Percentiles rank a stretch among this genome's conserved stretches.
These are phyloP conservation scores for Chlorella sp. DNA, from an alignment of 139 green algal genomes.

Conservation along the genomic window DNA sequence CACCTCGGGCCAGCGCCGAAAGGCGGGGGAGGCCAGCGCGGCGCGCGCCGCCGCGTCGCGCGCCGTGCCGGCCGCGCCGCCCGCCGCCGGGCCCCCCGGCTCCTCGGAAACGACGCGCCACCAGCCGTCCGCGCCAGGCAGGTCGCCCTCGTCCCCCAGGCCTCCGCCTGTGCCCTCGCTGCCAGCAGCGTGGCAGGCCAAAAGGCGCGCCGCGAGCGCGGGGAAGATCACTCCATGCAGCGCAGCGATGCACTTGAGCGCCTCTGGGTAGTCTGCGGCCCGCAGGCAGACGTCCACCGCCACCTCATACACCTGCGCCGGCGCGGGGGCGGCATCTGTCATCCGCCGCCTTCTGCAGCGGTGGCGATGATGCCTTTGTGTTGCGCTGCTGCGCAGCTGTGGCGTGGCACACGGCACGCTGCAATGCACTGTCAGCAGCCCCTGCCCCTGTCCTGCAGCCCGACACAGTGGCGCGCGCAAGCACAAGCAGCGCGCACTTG, in stretches of 20 bases:
- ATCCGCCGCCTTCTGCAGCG: not conserved
- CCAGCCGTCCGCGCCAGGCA: not conserved
- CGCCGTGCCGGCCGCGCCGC: not conserved
- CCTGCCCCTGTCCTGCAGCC: not conserved
- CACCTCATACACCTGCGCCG: conserved; percentile 26
- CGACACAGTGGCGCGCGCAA: not conserved
- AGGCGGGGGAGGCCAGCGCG: not conserved
- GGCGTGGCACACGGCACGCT: not conserved
- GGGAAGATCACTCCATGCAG: conserved; percentile 14
- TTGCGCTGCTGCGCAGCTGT: not conserved
- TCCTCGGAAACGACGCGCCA: not conserved
- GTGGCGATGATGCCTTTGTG: not conserved
- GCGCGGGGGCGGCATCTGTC: not conserved
- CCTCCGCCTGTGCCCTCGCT: not conserved
- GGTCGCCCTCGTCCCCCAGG: not conserved
- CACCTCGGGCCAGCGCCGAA: conserved; percentile 23
- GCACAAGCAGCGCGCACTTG: not conserved
- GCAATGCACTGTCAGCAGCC: not conserved
- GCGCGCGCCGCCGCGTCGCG: not conserved
- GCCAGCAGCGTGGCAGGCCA: not conserved
- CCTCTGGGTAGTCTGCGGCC: conserved; percentile 5
- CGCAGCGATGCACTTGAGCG: conserved; percentile 13
- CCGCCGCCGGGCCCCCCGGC: not conserved
- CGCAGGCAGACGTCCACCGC: conserved; percentile 13
- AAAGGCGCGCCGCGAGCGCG: not conserved